Evolutionary conservation across 2,329 filamentous ascomycete genomes (phyloP).

Genomic region (Hypocreales sp.): DNA sequence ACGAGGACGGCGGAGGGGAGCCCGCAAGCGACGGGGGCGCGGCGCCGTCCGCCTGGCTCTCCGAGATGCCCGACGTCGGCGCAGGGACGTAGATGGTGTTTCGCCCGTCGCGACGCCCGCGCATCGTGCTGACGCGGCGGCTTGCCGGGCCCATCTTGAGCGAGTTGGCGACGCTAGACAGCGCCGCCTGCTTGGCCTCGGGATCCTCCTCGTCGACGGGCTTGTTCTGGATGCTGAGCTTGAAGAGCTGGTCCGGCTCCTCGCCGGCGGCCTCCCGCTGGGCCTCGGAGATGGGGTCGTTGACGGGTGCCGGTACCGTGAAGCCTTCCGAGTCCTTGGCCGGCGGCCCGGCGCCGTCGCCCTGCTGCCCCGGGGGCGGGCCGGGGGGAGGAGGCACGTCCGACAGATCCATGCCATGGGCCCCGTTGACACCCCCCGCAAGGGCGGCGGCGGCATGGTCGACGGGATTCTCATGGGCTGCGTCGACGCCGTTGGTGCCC

Average conservation of each 20-base stretch:
- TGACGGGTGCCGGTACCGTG: constrained; percentile 48
- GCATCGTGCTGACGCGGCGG: constrained; percentile 58
- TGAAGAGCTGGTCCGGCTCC: constrained; percentile 53
- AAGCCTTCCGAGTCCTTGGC: constrained; percentile 60
- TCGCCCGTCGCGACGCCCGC: constrained; percentile 79
- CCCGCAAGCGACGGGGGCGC: constrained; percentile 2
- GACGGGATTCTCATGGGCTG: constrained; percentile 12
- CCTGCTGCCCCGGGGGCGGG: constrained; percentile 30
- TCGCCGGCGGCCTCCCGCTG: constrained; percentile 45
- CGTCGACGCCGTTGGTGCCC: constrained; percentile 28
- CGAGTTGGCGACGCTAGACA: constrained; percentile 62
- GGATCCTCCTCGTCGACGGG: constrained; percentile 67
- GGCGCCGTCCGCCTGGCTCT: constrained; percentile 16
- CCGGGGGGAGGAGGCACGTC: constrained; percentile 36
- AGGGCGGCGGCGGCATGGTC: constrained; percentile 15
- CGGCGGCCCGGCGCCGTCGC: constrained; percentile 19
- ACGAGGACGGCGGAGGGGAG: constrained; percentile 5
- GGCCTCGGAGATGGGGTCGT: constrained; percentile 56
- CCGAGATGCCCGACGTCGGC: constrained; percentile 12
- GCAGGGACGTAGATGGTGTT: constrained; percentile 74
- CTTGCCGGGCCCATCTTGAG: constrained; percentile 51
- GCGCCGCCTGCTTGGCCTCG: constrained; percentile 54
- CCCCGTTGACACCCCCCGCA: constrained; percentile 31
- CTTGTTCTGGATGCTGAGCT: constrained; percentile 63
- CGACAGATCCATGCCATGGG: constrained; percentile 27